Evolutionary conservation across 768 basidiomycete species (phyloP).

Genomic region (Amanita molliuscula): DNA sequence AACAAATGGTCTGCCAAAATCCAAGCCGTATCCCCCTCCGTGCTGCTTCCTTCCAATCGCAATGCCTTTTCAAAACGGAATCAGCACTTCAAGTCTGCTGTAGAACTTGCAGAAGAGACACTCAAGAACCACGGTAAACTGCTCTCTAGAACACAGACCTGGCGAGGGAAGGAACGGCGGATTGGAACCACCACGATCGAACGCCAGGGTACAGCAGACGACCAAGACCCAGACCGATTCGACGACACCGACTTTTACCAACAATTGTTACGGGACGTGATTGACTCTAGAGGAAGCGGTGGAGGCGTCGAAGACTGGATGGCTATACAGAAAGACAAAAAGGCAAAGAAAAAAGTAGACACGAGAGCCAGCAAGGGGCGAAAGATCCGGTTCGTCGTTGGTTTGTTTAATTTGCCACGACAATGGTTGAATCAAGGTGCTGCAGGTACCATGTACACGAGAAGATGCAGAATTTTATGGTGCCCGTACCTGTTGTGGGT

Average conservation of each 20-base stretch:
- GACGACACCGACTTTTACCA: constrained; percentile 95
- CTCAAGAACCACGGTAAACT: constrained; percentile 48
- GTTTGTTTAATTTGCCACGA: background rate
- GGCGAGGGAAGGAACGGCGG: constrained; percentile 37
- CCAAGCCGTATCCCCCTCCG: constrained; percentile 80
- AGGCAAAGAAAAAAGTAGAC: constrained; percentile 83
- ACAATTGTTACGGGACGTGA: constrained; percentile 82
- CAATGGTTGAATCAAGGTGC: background rate
- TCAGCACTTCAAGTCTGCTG: constrained; percentile 50
- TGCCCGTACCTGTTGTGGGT: constrained; percentile 60
- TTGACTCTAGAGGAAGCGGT: constrained; percentile 51
- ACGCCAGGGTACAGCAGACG: constrained; percentile 21
- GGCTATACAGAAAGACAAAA: constrained; percentile 53
- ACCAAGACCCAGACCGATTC: constrained; percentile 43
- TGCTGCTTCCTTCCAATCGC: constrained; percentile 58
- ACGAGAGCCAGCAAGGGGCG: constrained; percentile 93
- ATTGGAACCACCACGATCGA: constrained; percentile 25
- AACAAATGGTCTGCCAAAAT: constrained; percentile 96
- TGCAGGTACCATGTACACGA: constrained; percentile 82
- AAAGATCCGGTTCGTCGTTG: constrained; percentile 62
- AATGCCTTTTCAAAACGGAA: constrained; percentile 54
- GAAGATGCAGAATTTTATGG: constrained; percentile 95
- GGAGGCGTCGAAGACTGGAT: constrained; percentile 51
- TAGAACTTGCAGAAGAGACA: constrained; percentile 71
- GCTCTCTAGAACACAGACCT: constrained; percentile 51